These are phyloP conservation scores for Suillus decipiens DNA, from an alignment of 768 basidiomycete species.

Conservation along the genomic window DNA sequence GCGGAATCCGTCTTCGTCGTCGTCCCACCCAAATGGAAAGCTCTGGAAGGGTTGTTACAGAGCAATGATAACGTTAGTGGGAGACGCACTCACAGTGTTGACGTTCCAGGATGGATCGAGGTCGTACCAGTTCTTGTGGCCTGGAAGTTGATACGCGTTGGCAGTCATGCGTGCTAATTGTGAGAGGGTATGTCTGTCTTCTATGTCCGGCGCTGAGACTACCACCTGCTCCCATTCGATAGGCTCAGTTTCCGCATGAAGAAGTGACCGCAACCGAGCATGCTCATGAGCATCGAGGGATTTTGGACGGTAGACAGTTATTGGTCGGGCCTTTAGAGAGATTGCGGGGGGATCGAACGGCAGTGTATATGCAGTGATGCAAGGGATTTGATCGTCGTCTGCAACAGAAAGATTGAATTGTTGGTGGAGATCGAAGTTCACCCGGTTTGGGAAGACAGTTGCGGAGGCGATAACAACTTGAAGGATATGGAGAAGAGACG, in stretches of 20 bases:
- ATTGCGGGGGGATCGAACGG: constrained; percentile 15
- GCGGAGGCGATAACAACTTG: background rate
- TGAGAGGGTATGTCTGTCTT: constrained; percentile 75
- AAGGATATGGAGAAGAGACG: background rate
- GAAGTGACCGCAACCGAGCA: constrained; percentile 54
- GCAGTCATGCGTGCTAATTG: constrained; percentile 87
- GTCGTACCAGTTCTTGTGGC: constrained; percentile 78
- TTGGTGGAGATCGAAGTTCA: constrained; percentile 1
- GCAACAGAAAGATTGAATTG: constrained; percentile 5
- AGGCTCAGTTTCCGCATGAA: constrained; percentile 47
- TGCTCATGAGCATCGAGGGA: constrained; percentile 51
- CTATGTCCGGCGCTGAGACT: constrained; percentile 74
- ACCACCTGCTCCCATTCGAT: constrained; percentile 70
- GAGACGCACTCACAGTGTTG: constrained; percentile 36
- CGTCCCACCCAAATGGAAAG: constrained; percentile 81
- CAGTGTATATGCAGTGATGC: constrained; percentile 13
- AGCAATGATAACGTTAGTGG: background rate
- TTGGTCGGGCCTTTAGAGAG: constrained; percentile 46
- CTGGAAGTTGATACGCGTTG: constrained; percentile 83
- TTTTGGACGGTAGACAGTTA: constrained; percentile 58
- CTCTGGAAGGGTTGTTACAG: constrained; percentile 45
- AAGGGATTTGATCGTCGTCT: constrained; percentile 8
- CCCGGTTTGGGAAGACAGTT: background rate
- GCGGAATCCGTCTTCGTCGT: constrained; percentile 70
- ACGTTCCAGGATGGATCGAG: constrained; percentile 72